Evolutionary conservation across 2,329 filamentous ascomycete species (phyloP).

Genomic region (Hypoxylon sp.): DNA sequence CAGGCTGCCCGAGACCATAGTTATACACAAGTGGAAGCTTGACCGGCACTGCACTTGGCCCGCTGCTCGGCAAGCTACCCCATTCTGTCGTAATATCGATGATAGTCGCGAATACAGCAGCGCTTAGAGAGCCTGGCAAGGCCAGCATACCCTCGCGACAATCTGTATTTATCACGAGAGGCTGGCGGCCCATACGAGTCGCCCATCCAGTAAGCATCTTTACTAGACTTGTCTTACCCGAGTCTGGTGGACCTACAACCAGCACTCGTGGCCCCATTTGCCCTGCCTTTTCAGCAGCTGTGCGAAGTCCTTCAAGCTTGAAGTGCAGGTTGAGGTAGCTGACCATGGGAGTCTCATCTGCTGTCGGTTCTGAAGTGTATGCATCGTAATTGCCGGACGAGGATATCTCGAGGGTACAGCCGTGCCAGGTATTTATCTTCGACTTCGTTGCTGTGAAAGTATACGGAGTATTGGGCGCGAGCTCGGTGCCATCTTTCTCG

Average conservation of each 20-base stretch:
- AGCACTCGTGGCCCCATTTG: slow-evolving; percentile 81
- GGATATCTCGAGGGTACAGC: slow-evolving; percentile 85
- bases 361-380: slow-evolving; percentile 73
- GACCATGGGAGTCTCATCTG: slow-evolving; percentile 86
- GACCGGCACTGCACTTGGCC: slow-evolving; percentile 87
- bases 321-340: slow-evolving; percentile 90
- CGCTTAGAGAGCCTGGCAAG: slow-evolving; percentile 85
- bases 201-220: slow-evolving; percentile 86
- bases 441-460: slow-evolving; percentile 86
- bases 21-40: slow-evolving; percentile 94
- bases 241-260: slow-evolving; percentile 81
- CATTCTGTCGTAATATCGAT: slow-evolving; percentile 87
- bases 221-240: slow-evolving; percentile 86
- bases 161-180: slow-evolving; percentile 87
- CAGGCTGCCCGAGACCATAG: slow-evolving; percentile 81
- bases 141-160: slow-evolving; percentile 84
- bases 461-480: slow-evolving; percentile 85
- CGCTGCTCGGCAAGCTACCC: slow-evolving; percentile 91
- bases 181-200: slow-evolving; percentile 79
- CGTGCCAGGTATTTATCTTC: slow-evolving; percentile 92
- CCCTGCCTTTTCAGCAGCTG: slow-evolving; percentile 65
- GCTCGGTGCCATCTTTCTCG: slow-evolving; percentile 95
- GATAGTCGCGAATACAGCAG: slow-evolving; percentile 87
- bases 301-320: slow-evolving; percentile 81
- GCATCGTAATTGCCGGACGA: slow-evolving; percentile 64